Conservation (phyloP, 78 protist species). For the Planoprotostelium fungivorum region DNA sequence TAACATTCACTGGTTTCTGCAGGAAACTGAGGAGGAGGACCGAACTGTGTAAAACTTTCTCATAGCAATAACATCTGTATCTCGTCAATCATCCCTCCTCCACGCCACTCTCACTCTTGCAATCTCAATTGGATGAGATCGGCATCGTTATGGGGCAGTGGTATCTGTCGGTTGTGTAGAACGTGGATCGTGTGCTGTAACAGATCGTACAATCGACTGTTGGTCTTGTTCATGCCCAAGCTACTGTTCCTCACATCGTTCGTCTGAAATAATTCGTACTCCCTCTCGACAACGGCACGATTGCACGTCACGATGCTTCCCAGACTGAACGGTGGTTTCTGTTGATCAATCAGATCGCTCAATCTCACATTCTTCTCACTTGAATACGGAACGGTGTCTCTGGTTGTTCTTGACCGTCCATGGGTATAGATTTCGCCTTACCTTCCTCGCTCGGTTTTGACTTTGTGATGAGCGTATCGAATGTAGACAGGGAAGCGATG, state of each 20-base stretch:
- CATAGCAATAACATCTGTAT: background rate
- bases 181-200: background rate
- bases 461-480: background rate
- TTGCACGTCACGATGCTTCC: background rate
- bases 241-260: background rate
- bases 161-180: background rate
- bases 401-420: background rate
- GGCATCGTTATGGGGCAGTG: background rate
- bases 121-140: background rate
- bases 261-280: background rate
- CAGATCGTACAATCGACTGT: background rate
- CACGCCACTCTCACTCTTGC: background rate
- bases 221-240: background rate
- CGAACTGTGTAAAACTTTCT: too few species aligned
- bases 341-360: background rate
- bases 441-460: background rate
- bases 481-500: background rate
- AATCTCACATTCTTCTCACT: background rate
- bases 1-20: background rate
- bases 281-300: background rate
- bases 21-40: too few species aligned
- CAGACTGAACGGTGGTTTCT: background rate
- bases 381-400: background rate
- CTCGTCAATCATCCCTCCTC: background rate
- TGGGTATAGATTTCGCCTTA: background rate